Evolutionary conservation across 2,329 filamentous ascomycete genomes (phyloP).

Genomic region (Alternaria triticimaculans): DNA sequence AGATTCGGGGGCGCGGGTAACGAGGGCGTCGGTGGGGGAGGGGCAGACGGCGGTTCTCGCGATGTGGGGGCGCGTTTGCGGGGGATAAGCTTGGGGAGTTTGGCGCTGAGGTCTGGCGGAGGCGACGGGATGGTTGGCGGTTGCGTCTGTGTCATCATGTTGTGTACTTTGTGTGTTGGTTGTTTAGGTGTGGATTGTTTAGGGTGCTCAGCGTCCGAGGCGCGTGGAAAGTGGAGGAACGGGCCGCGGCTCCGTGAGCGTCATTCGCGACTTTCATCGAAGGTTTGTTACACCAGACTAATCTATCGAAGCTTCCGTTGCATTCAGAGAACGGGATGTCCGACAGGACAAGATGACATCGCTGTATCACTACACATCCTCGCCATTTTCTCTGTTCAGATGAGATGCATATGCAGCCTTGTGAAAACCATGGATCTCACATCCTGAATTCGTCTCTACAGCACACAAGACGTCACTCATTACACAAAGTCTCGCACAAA

Average conservation of each 20-base stretch:
- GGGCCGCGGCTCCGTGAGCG: background rate
- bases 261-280: background rate
- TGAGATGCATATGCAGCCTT: background rate
- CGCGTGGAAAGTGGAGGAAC: slow-evolving; percentile 3
- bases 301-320: background rate
- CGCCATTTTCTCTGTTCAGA: background rate
- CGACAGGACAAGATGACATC: background rate
- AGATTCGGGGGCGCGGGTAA: slow-evolving; percentile 72
- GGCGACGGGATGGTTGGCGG: slow-evolving; percentile 10
- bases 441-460: background rate
- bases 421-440: background rate
- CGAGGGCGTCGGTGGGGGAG: slow-evolving; percentile 76
- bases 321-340: background rate
- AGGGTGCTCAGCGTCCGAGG: background rate
- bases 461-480: background rate
- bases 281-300: background rate
- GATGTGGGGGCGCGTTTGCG: slow-evolving; percentile 36
- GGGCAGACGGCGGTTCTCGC: slow-evolving; percentile 46
- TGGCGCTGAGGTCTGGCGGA: slow-evolving; percentile 33
- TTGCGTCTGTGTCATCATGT: slow-evolving; percentile 23
- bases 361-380: background rate
- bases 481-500: background rate
- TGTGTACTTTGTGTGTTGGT: background rate
- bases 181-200: background rate
- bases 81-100: slow-evolving; percentile 46